A percentile compares a stretch with the other conserved stretches of the same genome.
phyloP scores from a whole-genome alignment of 208 protist species.

The Crithidia brevicula region DNA sequence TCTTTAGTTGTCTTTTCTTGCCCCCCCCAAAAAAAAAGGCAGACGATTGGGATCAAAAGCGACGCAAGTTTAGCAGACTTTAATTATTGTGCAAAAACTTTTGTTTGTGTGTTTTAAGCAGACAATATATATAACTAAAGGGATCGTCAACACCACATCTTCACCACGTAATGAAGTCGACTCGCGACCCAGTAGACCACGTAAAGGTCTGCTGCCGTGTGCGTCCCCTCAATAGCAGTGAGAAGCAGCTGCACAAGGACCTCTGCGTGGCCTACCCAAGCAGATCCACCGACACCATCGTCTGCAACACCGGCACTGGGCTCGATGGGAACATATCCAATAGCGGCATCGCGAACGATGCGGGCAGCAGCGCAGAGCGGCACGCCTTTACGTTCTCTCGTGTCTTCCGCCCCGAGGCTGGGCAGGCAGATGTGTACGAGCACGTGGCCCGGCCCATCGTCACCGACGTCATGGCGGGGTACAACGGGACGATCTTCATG shows the following conservation, averaged over 20 bases:
- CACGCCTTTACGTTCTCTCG: conserved; percentile 70
- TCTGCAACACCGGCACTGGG: too few species aligned
- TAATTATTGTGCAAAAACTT: too few species aligned
- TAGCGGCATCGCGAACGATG: not conserved
- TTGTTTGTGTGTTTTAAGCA: conserved; percentile 21
- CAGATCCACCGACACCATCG: conserved; percentile 12
- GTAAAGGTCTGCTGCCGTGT: conserved; percentile 62
- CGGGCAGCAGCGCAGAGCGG: conserved; percentile 1
- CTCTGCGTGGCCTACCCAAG: conserved; percentile 23
- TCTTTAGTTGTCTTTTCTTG: too few species aligned
- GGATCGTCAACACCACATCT: too few species aligned
- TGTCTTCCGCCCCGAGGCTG: conserved; percentile 50
- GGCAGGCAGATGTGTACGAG: conserved; percentile 83
- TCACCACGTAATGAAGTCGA: conserved; percentile 16
- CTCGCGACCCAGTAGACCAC: conserved; percentile 33
- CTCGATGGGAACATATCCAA: not conserved
- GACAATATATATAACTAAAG: too few species aligned
- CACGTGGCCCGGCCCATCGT: conserved; percentile 88
- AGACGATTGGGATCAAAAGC: too few species aligned
- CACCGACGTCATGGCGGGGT: conserved; percentile 87
- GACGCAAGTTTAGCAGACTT: too few species aligned
- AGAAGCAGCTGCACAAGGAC: conserved; percentile 29
- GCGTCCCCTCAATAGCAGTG: conserved; percentile 37
- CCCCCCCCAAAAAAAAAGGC: too few species aligned
- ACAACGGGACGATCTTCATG: conserved; percentile 90